Evolutionary conservation across 2,329 filamentous ascomycete genomes (phyloP).

Genomic region (Penicillium sp.): DNA sequence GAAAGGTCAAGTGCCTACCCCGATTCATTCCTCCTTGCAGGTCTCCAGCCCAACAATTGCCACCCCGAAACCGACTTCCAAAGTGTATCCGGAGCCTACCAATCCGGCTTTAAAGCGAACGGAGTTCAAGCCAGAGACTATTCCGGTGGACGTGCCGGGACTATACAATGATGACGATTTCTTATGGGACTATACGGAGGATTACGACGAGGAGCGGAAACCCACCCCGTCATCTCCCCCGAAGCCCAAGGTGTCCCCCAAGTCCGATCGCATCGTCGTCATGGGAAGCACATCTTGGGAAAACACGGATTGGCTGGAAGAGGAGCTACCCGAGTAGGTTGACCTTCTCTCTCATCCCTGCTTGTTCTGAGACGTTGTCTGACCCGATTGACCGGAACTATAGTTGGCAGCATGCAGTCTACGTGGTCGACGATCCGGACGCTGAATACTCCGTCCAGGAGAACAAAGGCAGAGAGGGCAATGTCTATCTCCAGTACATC

Average conservation of each 20-base stretch:
- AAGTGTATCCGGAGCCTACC: conserved; percentile 10
- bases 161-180: conserved; percentile 1
- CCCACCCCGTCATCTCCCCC: neutral
- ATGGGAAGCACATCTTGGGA: conserved; percentile 42
- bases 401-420: conserved; percentile 45
- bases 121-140: conserved; percentile 8
- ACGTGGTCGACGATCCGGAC: conserved; percentile 36
- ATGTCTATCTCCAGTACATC: conserved; percentile 45
- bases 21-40: neutral
- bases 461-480: conserved; percentile 45
- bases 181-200: neutral
- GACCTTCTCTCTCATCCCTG: neutral
- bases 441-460: conserved; percentile 19
- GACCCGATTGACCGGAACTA: neutral
- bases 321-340: conserved; percentile 43
- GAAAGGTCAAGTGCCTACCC: neutral
- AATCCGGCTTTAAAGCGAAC: conserved; percentile 1
- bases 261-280: conserved; percentile 34
- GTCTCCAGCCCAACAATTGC: neutral
- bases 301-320: conserved; percentile 43
- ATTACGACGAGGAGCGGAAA: neutral
- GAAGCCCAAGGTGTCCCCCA: conserved; percentile 8
- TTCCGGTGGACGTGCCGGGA: conserved; percentile 18
- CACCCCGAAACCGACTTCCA: neutral
- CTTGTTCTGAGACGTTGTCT: neutral